Conservation (phyloP, 1,284 basidiomycete species). For the Cryptococcus deneoformans region DNA sequence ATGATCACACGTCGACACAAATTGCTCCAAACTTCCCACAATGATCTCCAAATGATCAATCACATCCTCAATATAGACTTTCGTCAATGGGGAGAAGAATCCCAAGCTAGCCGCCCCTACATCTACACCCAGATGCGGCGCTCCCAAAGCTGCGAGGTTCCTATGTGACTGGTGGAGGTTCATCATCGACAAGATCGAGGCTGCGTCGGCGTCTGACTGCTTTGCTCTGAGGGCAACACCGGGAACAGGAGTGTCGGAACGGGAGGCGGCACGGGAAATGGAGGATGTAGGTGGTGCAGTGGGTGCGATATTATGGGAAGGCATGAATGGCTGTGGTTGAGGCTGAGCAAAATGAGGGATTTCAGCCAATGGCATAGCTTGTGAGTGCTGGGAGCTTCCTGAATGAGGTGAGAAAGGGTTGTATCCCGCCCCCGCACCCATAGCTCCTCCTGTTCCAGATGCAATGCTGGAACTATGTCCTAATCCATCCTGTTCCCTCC, state of each 20-base stretch:
- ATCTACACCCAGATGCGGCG: background rate
- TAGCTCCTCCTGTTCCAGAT: background rate
- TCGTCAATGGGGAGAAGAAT: constrained; percentile 40
- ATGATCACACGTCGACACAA: constrained; percentile 46
- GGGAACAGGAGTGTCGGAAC: background rate
- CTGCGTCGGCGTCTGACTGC: background rate
- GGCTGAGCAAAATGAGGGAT: no score
- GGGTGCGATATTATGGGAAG: background rate
- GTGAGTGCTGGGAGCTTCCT: no score
- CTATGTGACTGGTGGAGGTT: background rate
- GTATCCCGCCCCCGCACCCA: no score
- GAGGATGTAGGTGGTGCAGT: background rate
- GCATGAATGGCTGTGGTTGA: no score
- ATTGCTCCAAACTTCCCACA: constrained; percentile 45
- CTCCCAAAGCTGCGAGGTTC: background rate
- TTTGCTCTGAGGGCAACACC: background rate
- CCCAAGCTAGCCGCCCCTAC: constrained; percentile 12
- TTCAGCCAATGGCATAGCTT: no score
- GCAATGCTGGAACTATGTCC: background rate
- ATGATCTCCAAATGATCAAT: constrained; percentile 49
- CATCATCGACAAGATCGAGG: background rate
- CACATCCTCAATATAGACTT: constrained; percentile 46
- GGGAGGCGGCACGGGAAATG: background rate
- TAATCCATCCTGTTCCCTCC: background rate
- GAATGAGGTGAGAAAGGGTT: no score